Conservation (phyloP, 2,329 filamentous ascomycete species). For the Stemphylium beticola region DNA sequence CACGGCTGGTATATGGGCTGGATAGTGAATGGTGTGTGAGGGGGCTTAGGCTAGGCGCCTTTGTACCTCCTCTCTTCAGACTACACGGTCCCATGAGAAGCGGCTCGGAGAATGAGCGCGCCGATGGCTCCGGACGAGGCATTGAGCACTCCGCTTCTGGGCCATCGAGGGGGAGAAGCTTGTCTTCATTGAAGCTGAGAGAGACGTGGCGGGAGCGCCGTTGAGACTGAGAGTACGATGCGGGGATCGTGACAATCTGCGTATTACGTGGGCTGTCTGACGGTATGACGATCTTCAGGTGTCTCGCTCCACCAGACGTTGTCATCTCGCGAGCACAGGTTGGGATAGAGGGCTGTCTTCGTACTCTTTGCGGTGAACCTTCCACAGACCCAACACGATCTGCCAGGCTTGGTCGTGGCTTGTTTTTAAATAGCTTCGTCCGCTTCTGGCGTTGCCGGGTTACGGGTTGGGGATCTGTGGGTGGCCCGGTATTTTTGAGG, state of each 20-base stretch:
- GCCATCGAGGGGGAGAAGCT: slow-evolving; percentile 34
- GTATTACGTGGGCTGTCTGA: slow-evolving; percentile 16
- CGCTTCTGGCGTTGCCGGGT: slow-evolving; percentile 23
- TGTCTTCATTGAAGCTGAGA: slow-evolving; percentile 36
- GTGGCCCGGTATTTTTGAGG: slow-evolving; percentile 40
- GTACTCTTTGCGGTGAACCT: slow-evolving; percentile 24
- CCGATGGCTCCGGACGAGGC: slow-evolving; percentile 12
- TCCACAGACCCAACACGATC: slow-evolving; percentile 30
- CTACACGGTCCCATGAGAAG: slow-evolving; percentile 19
- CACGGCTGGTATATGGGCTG: slow-evolving; percentile 27
- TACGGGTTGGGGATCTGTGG: slow-evolving; percentile 12
- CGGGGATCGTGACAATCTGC: slow-evolving; percentile 9
- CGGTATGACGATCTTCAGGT: slow-evolving; percentile 40
- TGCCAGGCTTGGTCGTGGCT: slow-evolving; percentile 31
- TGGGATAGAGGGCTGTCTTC: slow-evolving; percentile 23
- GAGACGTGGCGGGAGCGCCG: slow-evolving; percentile 23
- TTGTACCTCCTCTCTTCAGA: slow-evolving; percentile 21
- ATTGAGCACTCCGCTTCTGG: slow-evolving; percentile 26
- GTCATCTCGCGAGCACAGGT: slow-evolving; percentile 38
- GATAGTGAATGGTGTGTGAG: slow-evolving; percentile 33
- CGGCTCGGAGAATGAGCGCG: slow-evolving; percentile 23
- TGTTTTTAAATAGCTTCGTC: slow-evolving; percentile 34
- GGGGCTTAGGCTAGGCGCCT: slow-evolving; percentile 22
- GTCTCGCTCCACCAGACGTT: slow-evolving; percentile 36
- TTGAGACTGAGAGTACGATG: slow-evolving; percentile 7